Percentiles rank a stretch among this genome's conserved stretches.
phyloP scores from a whole-genome alignment of 2,329 filamentous ascomycete genomes.

The Trichoderma citrinoviride region DNA sequence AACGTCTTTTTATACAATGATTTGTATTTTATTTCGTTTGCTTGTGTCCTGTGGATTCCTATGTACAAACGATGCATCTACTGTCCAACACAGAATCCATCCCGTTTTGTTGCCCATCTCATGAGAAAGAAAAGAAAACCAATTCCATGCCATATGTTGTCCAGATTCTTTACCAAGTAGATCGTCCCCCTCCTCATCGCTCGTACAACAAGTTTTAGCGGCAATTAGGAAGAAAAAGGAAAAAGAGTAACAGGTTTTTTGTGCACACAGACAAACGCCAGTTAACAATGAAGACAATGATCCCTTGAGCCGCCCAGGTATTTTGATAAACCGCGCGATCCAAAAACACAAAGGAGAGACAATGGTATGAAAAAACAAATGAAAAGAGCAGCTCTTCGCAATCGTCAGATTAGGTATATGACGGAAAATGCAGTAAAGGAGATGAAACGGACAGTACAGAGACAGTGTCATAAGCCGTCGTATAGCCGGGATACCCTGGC shows the following conservation, averaged over 20 bases:
- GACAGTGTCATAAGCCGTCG: conserved; percentile 19
- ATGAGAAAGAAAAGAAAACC: neutral
- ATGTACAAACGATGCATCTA: conserved; percentile 18
- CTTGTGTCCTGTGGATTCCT: conserved; percentile 16
- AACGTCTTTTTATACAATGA: neutral
- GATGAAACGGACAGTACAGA: conserved; percentile 15
- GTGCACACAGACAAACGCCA: neutral
- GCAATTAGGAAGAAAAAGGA: neutral
- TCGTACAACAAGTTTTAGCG: neutral
- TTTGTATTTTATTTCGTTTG: conserved; percentile 14
- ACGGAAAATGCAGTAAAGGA: neutral
- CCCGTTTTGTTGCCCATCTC: neutral
- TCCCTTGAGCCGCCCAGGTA: conserved; percentile 12
- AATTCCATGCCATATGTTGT: conserved; percentile 9
- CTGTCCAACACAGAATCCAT: neutral
- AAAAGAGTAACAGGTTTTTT: neutral
- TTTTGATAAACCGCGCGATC: conserved; percentile 11
- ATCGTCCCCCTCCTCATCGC: neutral
- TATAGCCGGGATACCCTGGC: conserved; percentile 18
- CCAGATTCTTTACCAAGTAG: conserved; percentile 5
- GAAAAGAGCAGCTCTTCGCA: neutral
- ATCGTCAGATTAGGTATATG: neutral
- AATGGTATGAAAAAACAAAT: neutral
- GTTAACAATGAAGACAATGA: neutral
- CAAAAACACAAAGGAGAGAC: neutral